Evolutionary conservation across 805 yeast species (phyloP), one percentile per base, ranked within the genome.

Genomic region (Metschnikowia gelsemii): DNA sequence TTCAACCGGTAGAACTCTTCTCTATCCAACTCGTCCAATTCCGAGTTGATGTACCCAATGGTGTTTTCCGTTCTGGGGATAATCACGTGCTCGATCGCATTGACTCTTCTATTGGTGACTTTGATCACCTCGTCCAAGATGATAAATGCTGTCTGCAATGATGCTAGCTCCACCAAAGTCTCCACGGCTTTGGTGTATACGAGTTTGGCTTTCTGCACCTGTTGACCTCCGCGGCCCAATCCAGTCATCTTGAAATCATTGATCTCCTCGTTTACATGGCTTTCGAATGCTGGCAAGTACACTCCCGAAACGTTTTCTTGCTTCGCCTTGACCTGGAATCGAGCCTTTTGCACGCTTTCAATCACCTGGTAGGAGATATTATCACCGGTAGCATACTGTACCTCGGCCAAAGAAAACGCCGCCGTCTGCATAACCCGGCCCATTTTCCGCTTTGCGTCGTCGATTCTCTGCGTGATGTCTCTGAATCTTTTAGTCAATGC

Each of bases 381-480:
- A 58, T 89, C 96, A 45, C 98, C 98, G 2, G 97, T 91, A 19
- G 99, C 99, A 60, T 93, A 93, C 33, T 93, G 84, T 34, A 91
- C 98, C 64, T 91, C 99, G 2, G 98, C 98, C 55, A 91, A 75
- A 6, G 98, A 90, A 63, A 91, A 91, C 1, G 98, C 95, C 2
- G 99, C 99, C 0, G 95, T 86, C 63, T 93, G 98, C 98, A 91
- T 91, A 32, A 91, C 96, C 51, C 91, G 76, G 37, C 98, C 99
- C 98, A 93, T 91, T 72, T 91, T 93, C 55, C 91, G 79, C 69
- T 91, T 91, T 32, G 98, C 83, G 54, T 88, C 96, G 62, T 93
- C 96, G 61, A 91, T 91, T 64, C 96, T 74, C 62, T 78, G 86
- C 13, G 97, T 89, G 58, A 91, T 91, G 55, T 91, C 99, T 66